Percentiles rank a stretch among this genome's conserved stretches.
Conservation (phyloP, 1,284 basidiomycete species). For the Ceratobasidium sp. region DNA sequence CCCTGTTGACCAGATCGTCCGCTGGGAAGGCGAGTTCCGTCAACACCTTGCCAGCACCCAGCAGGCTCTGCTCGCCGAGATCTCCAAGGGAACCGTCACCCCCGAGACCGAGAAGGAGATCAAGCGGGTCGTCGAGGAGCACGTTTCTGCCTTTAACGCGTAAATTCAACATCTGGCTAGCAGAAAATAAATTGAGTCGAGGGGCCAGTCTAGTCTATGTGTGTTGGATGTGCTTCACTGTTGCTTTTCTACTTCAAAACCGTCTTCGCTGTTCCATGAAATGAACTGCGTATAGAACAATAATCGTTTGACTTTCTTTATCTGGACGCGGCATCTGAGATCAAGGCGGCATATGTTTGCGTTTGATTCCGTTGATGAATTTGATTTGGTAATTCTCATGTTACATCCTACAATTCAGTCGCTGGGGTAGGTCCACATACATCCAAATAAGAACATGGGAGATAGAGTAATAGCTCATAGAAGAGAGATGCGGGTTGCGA, state of each 20-base stretch:
- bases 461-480: background rate
- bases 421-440: constrained; percentile 24
- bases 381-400: constrained; percentile 67
- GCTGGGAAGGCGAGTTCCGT: constrained; percentile 94
- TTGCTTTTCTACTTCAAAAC: constrained; percentile 24
- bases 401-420: constrained; percentile 23
- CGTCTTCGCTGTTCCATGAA: constrained; percentile 38
- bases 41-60: constrained; percentile 81
- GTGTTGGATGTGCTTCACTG: constrained; percentile 17
- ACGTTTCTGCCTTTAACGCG: constrained; percentile 84
- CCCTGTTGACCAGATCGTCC: constrained; percentile 93
- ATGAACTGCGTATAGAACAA: constrained; percentile 33
- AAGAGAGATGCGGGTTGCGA: constrained; percentile 10
- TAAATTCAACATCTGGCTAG: constrained; percentile 17
- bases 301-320: constrained; percentile 15
- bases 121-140: constrained; percentile 84
- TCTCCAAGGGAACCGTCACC: constrained; percentile 85
- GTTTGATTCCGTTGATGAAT: constrained; percentile 48
- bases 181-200: constrained; percentile 23
- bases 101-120: constrained; percentile 93
- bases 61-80: constrained; percentile 80
- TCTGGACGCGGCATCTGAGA: background rate
- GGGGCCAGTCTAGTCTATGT: constrained; percentile 27
- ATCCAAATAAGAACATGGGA: constrained; percentile 35
- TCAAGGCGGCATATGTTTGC: constrained; percentile 7